These are phyloP conservation scores for Astrothelium subdiscretum DNA, from an alignment of 495 filamentous ascomycete species.

Conservation along the genomic window DNA sequence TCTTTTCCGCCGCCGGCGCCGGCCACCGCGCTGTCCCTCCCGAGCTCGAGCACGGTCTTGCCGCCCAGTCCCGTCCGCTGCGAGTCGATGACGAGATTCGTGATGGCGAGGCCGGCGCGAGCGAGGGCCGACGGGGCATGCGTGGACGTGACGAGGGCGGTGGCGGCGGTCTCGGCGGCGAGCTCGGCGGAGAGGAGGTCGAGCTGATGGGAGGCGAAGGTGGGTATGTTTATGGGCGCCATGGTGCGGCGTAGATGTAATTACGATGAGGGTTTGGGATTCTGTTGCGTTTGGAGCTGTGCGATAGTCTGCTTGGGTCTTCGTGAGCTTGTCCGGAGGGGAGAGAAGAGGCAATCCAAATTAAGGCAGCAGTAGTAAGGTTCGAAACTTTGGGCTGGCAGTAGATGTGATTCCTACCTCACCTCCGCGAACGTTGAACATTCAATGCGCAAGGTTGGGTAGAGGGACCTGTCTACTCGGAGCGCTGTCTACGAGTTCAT, in stretches of 20 bases:
- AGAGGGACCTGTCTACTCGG: too few species aligned
- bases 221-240: conserved; percentile 49
- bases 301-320: too few species aligned
- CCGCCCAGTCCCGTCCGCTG: conserved; percentile 90
- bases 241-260: conserved; percentile 16
- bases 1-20: conserved; percentile 11
- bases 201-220: conserved; percentile 72
- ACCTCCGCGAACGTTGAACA: too few species aligned
- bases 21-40: conserved; percentile 55
- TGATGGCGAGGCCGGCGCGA: conserved; percentile 76
- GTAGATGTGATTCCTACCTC: too few species aligned
- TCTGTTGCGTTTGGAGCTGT: background rate
- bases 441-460: too few species aligned
- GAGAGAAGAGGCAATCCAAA: too few species aligned
- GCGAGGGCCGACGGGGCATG: conserved; percentile 63
- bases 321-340: too few species aligned
- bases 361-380: too few species aligned
- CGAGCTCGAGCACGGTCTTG: conserved; percentile 72
- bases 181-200: conserved; percentile 67
- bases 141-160: conserved; percentile 54
- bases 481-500: too few species aligned
- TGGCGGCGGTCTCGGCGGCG: conserved; percentile 63
- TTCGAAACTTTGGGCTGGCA: too few species aligned
- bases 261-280: background rate
- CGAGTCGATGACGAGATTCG: conserved; percentile 61